Evolutionary conservation across 176 grass and related monocot genomes (phyloP), one percentile per base, ranked within the genome.

Genomic region (Alloteropsis semialata): DNA sequence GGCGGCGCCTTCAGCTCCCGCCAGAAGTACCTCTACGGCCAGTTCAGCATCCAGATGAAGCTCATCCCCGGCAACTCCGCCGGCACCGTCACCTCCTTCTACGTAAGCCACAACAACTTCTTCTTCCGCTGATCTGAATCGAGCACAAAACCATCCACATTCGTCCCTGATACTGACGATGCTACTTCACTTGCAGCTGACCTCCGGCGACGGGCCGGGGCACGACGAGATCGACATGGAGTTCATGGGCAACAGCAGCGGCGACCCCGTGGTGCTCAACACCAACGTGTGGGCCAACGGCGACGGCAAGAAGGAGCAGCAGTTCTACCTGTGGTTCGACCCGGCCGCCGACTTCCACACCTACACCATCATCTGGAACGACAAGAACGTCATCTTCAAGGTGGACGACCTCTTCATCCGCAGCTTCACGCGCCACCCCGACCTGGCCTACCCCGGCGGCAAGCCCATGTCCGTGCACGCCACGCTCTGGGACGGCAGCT

Each of bases 401-500:
- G 93, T 95, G 1, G 93, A 95, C 75, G 30, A 58, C 13, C 56
- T 67, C 32, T 18, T 67, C 45, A 0, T 80, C 19, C 44, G 77
- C 1, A 0, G 3, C 62, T 80, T 80, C 93, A 81, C 59, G 74
- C 88, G 92, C 21, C 74, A 84, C 90, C 9, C 74, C 0, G 93
- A 87, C 39, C 85, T 95, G 15, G 5, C 87, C 0, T 95, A 81
- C 48, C 93, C 93, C 0, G 72, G 78, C 0, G 83, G 29, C 6
- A 81, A 90, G 37, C 93, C 93, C 17, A 95, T 95, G 93, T 57
- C 43, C 25, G 58, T 92, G 51, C 89, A 95, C 90, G 88, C 90
- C 30, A 92, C 90, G 69, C 69, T 95, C 2, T 95, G 93, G 93
- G 91, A 95, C 84, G 93, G 90, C 27, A 87, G 91, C 69, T 89